These are phyloP conservation scores for Dactylis glomerata DNA, from an alignment of 176 grass and related monocot species.

Conservation along the genomic window DNA sequence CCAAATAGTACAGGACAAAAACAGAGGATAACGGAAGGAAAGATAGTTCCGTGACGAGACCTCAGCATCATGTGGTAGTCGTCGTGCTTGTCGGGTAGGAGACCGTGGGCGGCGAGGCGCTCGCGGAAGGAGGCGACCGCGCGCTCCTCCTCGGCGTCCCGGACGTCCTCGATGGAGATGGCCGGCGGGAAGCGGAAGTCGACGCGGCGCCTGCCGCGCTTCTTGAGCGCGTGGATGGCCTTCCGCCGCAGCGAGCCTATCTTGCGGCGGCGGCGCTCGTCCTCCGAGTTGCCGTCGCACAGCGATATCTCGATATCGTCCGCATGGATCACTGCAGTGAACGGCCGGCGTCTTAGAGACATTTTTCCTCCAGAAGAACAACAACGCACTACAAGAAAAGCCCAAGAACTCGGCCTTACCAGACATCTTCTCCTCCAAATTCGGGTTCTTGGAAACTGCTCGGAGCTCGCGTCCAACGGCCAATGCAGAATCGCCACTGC, in stretches of 20 bases:
- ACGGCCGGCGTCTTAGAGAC: background rate
- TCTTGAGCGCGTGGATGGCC: constrained; percentile 83
- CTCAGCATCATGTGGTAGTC: constrained; percentile 96
- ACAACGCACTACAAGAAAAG: background rate
- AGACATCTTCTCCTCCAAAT: constrained; percentile 35
- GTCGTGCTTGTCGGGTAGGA: constrained; percentile 83
- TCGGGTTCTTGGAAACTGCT: constrained; percentile 12
- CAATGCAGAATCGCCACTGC: constrained; percentile 19
- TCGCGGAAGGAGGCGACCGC: constrained; percentile 76
- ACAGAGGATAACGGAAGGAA: background rate
- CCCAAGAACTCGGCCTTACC: constrained; percentile 5
- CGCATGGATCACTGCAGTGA: constrained; percentile 48
- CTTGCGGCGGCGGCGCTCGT: constrained; percentile 88
- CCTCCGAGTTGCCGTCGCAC: constrained; percentile 85
- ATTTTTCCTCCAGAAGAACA: background rate
- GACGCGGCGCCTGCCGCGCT: constrained; percentile 80
- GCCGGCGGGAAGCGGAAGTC: constrained; percentile 88
- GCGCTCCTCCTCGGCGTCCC: constrained; percentile 91
- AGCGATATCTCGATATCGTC: constrained; percentile 73
- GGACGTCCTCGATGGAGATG: constrained; percentile 90
- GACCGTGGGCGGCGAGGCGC: constrained; percentile 50
- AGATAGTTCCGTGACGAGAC: constrained; percentile 14
- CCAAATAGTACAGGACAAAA: background rate
- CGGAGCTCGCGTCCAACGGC: constrained; percentile 6
- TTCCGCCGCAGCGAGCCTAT: constrained; percentile 85